Evolutionary conservation across 495 filamentous ascomycete species (phyloP), one percentile per base, ranked within the genome.

Genomic region (Hypoxylon cercidicola): DNA sequence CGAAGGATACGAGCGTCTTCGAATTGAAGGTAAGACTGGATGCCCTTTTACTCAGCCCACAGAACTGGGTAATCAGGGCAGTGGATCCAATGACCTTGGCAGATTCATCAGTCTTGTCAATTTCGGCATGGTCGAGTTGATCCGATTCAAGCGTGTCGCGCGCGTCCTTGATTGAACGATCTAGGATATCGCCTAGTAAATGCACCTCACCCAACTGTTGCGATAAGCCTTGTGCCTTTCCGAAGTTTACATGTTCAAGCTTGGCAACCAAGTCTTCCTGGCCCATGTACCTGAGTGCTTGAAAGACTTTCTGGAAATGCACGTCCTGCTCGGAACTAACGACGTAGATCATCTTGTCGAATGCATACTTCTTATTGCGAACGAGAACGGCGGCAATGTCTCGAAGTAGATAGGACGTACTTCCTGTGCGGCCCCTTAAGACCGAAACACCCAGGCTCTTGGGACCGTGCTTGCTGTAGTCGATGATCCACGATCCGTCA

Each of bases 281-380:
- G 32, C 87, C 89, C 85, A 90, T 89, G 28, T 88, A 75, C 69
- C 90, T 86, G 19, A 86, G 77, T 47, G 90, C 84, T 75, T 89
- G 89, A 83, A 91, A 90, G 21, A 92, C 78, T 73, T 90, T 87
- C 19, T 82, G 84, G 21, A 92, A 75, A 73, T 93, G 89, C n/a
- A 89, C 76, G 72, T 90, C 87, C 74, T 92, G 88, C 70, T 91
- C 87, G 2, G 81, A 78, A 7, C 86, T 85, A 56, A 92, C 85
- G 18, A 92, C 88, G 72, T 91, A 93, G 50, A 93, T 85, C 88
- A 92, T 89, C 78, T 87, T 87, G 72, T 92, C 89, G 67, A 90
- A 90, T 52, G 85, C 68, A 74, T 86, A 89, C 37, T 82, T 81
- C 48, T 89, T 79, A 54, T 82, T 78, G 56, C 90, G 82, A 75